Conservation (phyloP, 2,329 filamentous ascomycete species). For the Tolypocladium sp. region DNA sequence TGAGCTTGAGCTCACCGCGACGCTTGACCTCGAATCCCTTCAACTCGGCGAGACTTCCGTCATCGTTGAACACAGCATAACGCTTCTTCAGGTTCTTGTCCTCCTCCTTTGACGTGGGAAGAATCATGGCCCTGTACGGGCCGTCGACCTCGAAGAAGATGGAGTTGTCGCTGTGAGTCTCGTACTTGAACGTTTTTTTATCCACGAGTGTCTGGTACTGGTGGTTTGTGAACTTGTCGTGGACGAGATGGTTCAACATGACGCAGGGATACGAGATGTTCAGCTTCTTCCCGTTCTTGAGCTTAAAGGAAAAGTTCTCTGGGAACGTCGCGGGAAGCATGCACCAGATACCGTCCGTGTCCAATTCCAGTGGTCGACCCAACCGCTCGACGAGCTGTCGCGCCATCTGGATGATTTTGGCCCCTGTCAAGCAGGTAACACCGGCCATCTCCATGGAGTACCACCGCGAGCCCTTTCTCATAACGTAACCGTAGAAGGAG, state of each 20-base stretch:
- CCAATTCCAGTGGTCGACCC: conserved; percentile 83
- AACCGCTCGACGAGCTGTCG: conserved; percentile 88
- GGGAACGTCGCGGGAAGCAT: conserved; percentile 95
- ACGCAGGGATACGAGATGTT: conserved; percentile 97
- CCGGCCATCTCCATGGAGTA: conserved; percentile 99
- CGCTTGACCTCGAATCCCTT: conserved; percentile 98
- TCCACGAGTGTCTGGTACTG: conserved; percentile 91
- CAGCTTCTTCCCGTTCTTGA: conserved; percentile 93
- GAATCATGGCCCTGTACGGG: conserved; percentile 92
- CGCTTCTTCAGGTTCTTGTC: conserved; percentile 99
- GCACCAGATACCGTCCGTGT: conserved; percentile 99
- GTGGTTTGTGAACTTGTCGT: conserved; percentile 90
- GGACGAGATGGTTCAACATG: conserved; percentile 97
- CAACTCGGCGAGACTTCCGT: conserved; percentile 87
- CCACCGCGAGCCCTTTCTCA: conserved; percentile 98
- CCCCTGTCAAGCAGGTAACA: conserved; percentile 93
- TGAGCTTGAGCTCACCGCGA: conserved; percentile 94
- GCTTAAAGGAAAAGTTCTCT: conserved; percentile 88
- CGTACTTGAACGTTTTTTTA: conserved; percentile 72
- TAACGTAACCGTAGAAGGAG: conserved; percentile 98
- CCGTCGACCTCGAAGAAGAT: conserved; percentile 99
- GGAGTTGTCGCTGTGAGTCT: conserved; percentile 96
- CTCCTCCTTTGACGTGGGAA: conserved; percentile 96
- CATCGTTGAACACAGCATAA: conserved; percentile 98
- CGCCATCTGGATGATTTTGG: conserved; percentile 94